phyloP scores from a whole-genome alignment of 176 grass and related monocot species.

The Oryza glumipatula region DNA sequence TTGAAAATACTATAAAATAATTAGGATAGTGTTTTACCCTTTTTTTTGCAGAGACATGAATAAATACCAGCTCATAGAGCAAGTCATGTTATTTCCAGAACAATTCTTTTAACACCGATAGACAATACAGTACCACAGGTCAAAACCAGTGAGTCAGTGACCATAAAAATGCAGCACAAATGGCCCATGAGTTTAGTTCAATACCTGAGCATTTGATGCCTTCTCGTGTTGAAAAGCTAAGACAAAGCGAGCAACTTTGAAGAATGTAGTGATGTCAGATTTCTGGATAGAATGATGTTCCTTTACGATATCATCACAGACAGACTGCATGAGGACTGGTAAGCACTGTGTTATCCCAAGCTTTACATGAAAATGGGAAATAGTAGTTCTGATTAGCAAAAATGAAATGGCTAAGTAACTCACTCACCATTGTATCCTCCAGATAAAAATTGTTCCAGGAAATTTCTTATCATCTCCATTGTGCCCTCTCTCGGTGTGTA shows the following conservation, averaged over 20 bases:
- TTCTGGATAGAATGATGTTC: conserved; percentile 73
- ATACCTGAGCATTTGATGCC: conserved; percentile 70
- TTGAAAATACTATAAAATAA: background rate
- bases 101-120: background rate
- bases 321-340: conserved; percentile 94
- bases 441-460: conserved; percentile 84
- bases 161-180: conserved; percentile 18
- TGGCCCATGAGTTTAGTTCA: conserved; percentile 33
- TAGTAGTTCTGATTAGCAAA: conserved; percentile 29
- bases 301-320: conserved; percentile 74
- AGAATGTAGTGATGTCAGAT: conserved; percentile 74
- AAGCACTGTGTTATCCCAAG: conserved; percentile 46
- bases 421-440: conserved; percentile 92
- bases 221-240: conserved; percentile 92
- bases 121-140: background rate
- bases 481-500: conserved; percentile 66
- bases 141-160: background rate
- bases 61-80: background rate
- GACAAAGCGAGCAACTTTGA: conserved; percentile 82
- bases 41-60: background rate
- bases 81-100: background rate
- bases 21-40: background rate
- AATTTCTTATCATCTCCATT: conserved; percentile 63
- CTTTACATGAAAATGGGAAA: conserved; percentile 25
- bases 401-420: conserved; percentile 13